Evolutionary conservation across 1,284 basidiomycete species (phyloP), one percentile per base, ranked within the genome.

Genomic region (Sporisorium exsertum): DNA sequence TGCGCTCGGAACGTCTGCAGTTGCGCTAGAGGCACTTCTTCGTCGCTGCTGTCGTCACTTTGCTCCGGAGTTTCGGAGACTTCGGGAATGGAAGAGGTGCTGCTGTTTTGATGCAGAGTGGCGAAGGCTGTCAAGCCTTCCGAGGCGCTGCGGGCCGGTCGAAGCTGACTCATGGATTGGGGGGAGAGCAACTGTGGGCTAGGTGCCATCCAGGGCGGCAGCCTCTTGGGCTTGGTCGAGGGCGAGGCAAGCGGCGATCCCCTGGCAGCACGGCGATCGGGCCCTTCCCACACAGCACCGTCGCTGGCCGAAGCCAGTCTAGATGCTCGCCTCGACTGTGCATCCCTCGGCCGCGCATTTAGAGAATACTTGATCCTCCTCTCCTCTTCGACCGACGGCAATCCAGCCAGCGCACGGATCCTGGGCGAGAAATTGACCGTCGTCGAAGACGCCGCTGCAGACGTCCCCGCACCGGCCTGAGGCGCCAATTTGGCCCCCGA

Each of bases 1-100:
- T 73, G 67, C 12, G 71, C 62, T 7, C 72, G 65, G 61, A 76
- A 66, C 5, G 43, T 50, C 12, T 65, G 70, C 47, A 79, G 64
- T 51, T 78, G 58, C 18, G 69, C 78, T 5, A 80, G 58, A 5
- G 80, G 78, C 3, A 80, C 64, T 18, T 80, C 78, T 20, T 81
- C 80, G 46, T 78, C 77, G 42, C 79, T 79, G 56, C 67, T 75
- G n/a, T 64, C 65, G 4, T 32, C 63, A 6, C 32, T 58, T 13
- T 50, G 33, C 15, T 68, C 68, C 18, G 58, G 53, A 5, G 42
- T 33, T 50, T 67, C 68, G 13, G 33, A 58, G 24, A 46, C 64
- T 43, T 64, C 61, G 2, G 68, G 56, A n/a, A 60, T 66, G 3
- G 63, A 63, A 2, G 57, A 53, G 8, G 67, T 51, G 35, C 60